Evolutionary conservation across 495 filamentous ascomycete species (phyloP).

Genomic region (Hypoxylon perforatum): DNA sequence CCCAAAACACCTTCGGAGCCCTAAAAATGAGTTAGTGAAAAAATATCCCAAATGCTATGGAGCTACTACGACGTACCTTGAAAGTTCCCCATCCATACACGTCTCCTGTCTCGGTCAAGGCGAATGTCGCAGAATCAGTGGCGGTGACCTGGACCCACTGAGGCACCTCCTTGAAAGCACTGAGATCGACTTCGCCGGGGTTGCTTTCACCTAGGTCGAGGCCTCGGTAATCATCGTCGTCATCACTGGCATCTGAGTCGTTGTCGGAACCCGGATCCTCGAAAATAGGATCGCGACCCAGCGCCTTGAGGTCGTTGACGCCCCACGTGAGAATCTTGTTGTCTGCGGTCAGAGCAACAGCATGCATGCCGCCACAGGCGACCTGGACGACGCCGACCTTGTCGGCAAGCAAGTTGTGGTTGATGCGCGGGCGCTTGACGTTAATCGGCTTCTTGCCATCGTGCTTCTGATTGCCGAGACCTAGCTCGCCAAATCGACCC

Average conservation of each 20-base stretch:
- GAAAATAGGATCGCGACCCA: conserved; percentile 64
- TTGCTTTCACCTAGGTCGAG: conserved; percentile 71
- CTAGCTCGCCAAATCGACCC: conserved; percentile 25
- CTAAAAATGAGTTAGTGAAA: conserved; percentile 58
- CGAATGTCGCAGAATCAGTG: conserved; percentile 73
- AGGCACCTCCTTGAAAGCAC: conserved; percentile 61
- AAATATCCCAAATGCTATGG: conserved; percentile 61
- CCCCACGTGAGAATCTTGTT: conserved; percentile 70
- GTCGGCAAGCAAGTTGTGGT: neutral
- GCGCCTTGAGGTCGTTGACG: conserved; percentile 67
- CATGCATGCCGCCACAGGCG: conserved; percentile 68
- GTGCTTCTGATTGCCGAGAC: conserved; percentile 7
- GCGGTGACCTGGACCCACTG: conserved; percentile 69
- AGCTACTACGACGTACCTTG: conserved; percentile 66
- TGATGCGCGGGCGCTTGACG: conserved; percentile 5
- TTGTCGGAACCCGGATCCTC: conserved; percentile 73
- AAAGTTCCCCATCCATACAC: conserved; percentile 83
- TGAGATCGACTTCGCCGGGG: conserved; percentile 67
- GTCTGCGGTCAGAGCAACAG: conserved; percentile 63
- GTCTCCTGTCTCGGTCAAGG: conserved; percentile 70
- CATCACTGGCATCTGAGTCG: conserved; percentile 62
- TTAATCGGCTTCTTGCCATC: conserved; percentile 1
- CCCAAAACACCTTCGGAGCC: conserved; percentile 37
- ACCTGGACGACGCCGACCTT: conserved; percentile 57
- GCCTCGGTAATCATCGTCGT: conserved; percentile 49